Conservation (phyloP, 2,329 filamentous ascomycete species). For the Aspergillus versicolor region DNA sequence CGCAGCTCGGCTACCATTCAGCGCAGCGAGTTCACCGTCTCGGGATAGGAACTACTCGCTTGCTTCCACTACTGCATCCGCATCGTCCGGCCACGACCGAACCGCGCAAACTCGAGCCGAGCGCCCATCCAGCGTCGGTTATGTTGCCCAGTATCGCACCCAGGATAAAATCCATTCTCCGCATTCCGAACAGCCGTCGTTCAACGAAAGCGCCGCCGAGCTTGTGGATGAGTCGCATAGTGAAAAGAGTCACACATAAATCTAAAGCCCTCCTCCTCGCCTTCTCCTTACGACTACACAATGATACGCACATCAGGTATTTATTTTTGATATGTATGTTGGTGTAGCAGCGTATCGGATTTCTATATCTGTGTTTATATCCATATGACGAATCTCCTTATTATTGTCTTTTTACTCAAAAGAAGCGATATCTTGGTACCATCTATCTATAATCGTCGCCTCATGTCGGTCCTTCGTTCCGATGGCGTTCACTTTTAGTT, state of each 20-base stretch:
- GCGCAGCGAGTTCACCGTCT: slow-evolving; percentile 36
- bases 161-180: slow-evolving; percentile 49
- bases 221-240: slow-evolving; percentile 37
- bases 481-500: background rate
- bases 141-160: slow-evolving; percentile 49
- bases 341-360: slow-evolving; percentile 9
- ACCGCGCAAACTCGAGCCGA: slow-evolving; percentile 22
- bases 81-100: slow-evolving; percentile 36
- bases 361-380: slow-evolving; percentile 16
- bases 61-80: slow-evolving; percentile 38
- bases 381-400: slow-evolving; percentile 23
- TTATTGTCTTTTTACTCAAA: slow-evolving; percentile 6
- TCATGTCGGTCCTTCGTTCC: background rate
- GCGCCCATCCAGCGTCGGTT: slow-evolving; percentile 51
- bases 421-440: slow-evolving; percentile 13
- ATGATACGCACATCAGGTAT: slow-evolving; percentile 3
- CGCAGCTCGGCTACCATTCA: slow-evolving; percentile 44
- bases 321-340: slow-evolving; percentile 7
- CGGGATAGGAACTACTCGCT: slow-evolving; percentile 37
- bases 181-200: slow-evolving; percentile 36
- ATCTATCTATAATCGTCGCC: background rate
- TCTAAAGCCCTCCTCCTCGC: background rate
- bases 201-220: slow-evolving; percentile 46
- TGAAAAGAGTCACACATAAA: slow-evolving; percentile 10
- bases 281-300: slow-evolving; percentile 1